Evolutionary conservation across 441 rosid species (phyloP), one percentile per base, ranked within the genome.

Genomic region (Bocquillonia castaneifolia): DNA sequence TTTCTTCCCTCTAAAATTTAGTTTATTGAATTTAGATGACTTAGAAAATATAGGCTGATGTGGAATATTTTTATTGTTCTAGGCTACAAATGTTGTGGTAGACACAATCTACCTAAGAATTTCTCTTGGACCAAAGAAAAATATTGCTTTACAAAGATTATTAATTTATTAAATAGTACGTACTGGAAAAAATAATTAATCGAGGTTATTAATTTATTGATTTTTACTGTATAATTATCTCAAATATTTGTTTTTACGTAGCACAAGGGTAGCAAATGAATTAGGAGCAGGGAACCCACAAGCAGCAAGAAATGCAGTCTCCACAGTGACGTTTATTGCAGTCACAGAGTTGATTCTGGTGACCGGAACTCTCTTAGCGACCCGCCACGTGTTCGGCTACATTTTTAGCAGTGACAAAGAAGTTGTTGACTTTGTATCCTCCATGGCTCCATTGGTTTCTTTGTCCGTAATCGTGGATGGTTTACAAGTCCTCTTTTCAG

Each of bases 371-470:
- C 81, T 89, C n/a, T 75, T 83, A n/a, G 74, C 79, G 0, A 36
- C 80, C 39, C 70, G 86, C 59, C 72, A 76, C 50, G 68, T 74
- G 26, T 85, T 86, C 10, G 96, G 89, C 12, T 74, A 79, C 73
- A 48, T 68, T 44, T 87, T 86, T 72, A 91, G 93, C 80, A 82
- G 77, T 31, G 88, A 88, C 42, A 72, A 72, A 67, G 91, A 83
- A 69, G 87, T 88, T 25, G 80, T 90, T 32, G 75, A 78, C 23
- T 82, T 85, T 60, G 93, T 88, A 34, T 78, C 90, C 48, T 54
- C 25, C 51, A 80, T 87, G 86, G 81, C 91, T 72, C 95, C 93
- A 37, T 67, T 88, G 64, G 75, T 87, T 39, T 80, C 83, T 70
- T n/a, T 87, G 6, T 80, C 86, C 36, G 74, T 87, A 26, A 65